Conservation (phyloP, 306 rosid species). For the Castanea mollissima region DNA sequence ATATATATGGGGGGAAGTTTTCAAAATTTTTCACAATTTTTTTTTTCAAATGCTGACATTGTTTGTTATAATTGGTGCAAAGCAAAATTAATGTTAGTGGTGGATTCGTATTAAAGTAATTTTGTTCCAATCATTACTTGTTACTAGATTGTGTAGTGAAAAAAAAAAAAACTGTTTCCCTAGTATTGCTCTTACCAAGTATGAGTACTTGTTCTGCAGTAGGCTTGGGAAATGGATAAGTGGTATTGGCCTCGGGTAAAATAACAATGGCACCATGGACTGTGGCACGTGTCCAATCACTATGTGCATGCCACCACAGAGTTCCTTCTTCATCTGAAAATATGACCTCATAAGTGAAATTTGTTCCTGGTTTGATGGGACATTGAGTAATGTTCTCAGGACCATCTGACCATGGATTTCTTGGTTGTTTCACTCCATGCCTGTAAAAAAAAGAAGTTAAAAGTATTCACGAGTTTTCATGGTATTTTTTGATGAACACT, state of each 20-base stretch:
- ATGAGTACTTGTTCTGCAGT: slow-evolving; percentile 5
- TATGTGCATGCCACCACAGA: slow-evolving; percentile 51
- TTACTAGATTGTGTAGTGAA: too few relatives aligned
- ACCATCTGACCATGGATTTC: slow-evolving; percentile 46
- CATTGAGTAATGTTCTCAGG: slow-evolving; percentile 43
- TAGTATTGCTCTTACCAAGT: slow-evolving; percentile 5
- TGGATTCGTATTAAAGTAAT: too few relatives aligned
- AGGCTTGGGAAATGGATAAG: slow-evolving; percentile 30
- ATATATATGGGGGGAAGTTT: too few relatives aligned
- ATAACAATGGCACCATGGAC: slow-evolving; percentile 35
- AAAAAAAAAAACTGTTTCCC: too few relatives aligned
- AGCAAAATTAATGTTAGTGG: too few relatives aligned
- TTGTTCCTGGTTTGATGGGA: slow-evolving; percentile 28
- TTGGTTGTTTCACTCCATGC: slow-evolving; percentile 43
- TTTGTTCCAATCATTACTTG: too few relatives aligned
- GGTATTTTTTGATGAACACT: too few relatives aligned
- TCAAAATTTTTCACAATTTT: too few relatives aligned
- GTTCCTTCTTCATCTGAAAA: slow-evolving; percentile 43
- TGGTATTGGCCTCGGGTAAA: not conserved
- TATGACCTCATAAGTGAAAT: slow-evolving; percentile 26
- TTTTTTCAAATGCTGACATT: too few relatives aligned
- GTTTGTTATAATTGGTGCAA: too few relatives aligned
- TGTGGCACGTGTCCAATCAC: slow-evolving; percentile 37
- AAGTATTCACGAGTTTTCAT: not conserved
- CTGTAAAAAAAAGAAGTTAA: not conserved